A percentile compares a stretch with the other conserved stretches of the same genome.
These are phyloP conservation scores for Aspergillus cristatus DNA, from an alignment of 495 filamentous ascomycete genomes.

Conservation along the genomic window DNA sequence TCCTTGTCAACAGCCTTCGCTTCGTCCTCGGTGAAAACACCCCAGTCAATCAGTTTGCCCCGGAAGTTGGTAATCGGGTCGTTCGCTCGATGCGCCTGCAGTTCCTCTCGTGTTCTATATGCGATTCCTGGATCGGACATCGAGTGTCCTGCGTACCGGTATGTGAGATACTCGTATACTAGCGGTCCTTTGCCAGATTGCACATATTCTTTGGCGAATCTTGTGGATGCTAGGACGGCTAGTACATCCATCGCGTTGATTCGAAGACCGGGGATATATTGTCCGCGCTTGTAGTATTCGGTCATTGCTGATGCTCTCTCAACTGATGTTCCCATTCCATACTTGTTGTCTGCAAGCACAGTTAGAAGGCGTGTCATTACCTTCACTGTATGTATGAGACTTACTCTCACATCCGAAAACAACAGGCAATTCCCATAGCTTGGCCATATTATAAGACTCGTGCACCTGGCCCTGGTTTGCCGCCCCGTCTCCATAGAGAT, in stretches of 20 bases:
- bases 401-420: slow-evolving; percentile 91
- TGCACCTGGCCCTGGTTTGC: slow-evolving; percentile 94
- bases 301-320: slow-evolving; percentile 77
- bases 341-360: slow-evolving; percentile 72
- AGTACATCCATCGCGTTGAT: slow-evolving; percentile 96
- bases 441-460: slow-evolving; percentile 96
- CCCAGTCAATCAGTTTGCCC: slow-evolving; percentile 83
- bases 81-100: slow-evolving; percentile 75
- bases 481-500: slow-evolving; percentile 86
- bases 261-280: slow-evolving; percentile 92
- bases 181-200: slow-evolving; percentile 68
- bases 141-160: slow-evolving; percentile 89
- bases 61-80: slow-evolving; percentile 88
- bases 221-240: slow-evolving; percentile 77
- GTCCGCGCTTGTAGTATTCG: slow-evolving; percentile 96
- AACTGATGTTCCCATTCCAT: slow-evolving; percentile 92
- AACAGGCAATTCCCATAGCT: slow-evolving; percentile 84
- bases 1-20: slow-evolving; percentile 83
- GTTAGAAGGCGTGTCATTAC: not conserved
- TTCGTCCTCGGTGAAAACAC: slow-evolving; percentile 76
- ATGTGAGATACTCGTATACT: slow-evolving; percentile 89
- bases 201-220: slow-evolving; percentile 74
- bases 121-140: slow-evolving; percentile 95
- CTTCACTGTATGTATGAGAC: slow-evolving; percentile 14
- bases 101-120: slow-evolving; percentile 89